Percentiles rank a stretch among this genome's conserved stretches.
phyloP scores from a whole-genome alignment of 768 basidiomycete genomes.

The Suillus sp. region DNA sequence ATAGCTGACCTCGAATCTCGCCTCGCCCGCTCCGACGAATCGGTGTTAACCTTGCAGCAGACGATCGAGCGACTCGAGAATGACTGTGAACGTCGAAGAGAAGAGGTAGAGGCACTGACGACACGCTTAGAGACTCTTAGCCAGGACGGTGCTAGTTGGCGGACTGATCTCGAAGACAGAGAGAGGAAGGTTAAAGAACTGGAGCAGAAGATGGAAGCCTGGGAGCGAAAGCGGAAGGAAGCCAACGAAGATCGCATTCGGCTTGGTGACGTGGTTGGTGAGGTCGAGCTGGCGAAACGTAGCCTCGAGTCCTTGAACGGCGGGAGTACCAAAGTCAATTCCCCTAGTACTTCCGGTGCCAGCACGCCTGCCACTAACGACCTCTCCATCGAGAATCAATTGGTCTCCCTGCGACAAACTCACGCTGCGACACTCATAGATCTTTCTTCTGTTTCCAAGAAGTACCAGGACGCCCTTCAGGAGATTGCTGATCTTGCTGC shows the following conservation, averaged over 20 bases:
- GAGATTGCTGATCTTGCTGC: constrained; percentile 92
- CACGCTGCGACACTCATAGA: constrained; percentile 81
- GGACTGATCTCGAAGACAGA: constrained; percentile 80
- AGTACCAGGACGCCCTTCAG: constrained; percentile 86
- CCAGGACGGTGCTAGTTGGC: constrained; percentile 79
- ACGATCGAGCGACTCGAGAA: constrained; percentile 76
- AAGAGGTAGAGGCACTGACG: constrained; percentile 72
- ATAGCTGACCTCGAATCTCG: constrained; percentile 86
- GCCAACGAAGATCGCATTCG: constrained; percentile 67
- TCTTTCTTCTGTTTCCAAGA: constrained; percentile 72
- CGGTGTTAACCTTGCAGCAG: constrained; percentile 64
- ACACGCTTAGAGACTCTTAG: constrained; percentile 67
- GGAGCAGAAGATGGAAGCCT: constrained; percentile 77
- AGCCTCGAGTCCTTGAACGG: constrained; percentile 53
- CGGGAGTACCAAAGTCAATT: constrained; percentile 32
- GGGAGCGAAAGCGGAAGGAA: constrained; percentile 71
- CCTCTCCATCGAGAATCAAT: constrained; percentile 55
- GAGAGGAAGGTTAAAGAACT: constrained; percentile 76
- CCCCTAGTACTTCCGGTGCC: constrained; percentile 31
- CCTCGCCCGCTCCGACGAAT: constrained; percentile 77
- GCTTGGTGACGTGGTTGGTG: constrained; percentile 66
- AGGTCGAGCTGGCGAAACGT: constrained; percentile 70
- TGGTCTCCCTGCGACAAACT: constrained; percentile 76
- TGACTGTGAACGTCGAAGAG: constrained; percentile 73
- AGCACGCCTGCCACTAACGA: constrained; percentile 38